phyloP scores from a whole-genome alignment of 2,329 filamentous ascomycete species.

The Cercospora sesami region DNA sequence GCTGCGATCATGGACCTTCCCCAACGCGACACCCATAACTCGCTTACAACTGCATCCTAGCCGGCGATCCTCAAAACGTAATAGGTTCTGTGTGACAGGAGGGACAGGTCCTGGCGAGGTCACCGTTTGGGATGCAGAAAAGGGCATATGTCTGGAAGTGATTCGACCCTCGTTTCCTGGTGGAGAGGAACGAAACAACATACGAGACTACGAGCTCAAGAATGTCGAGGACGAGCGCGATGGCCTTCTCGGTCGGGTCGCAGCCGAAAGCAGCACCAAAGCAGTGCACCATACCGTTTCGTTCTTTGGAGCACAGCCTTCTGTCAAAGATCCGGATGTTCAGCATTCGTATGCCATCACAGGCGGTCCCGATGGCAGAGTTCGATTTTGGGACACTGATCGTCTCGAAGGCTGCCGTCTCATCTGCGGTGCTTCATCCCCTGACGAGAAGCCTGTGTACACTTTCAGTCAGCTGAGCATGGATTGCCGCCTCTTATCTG shows the following conservation, averaged over 20 bases:
- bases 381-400: slow-evolving; percentile 89
- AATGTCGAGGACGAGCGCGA: slow-evolving; percentile 89
- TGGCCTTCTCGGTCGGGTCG: slow-evolving; percentile 82
- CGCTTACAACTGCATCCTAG: slow-evolving; percentile 73
- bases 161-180: slow-evolving; percentile 68
- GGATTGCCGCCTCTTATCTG: slow-evolving; percentile 45
- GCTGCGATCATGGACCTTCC: slow-evolving; percentile 83
- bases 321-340: slow-evolving; percentile 68
- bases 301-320: slow-evolving; percentile 66
- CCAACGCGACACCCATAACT: slow-evolving; percentile 76
- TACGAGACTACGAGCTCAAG: slow-evolving; percentile 75
- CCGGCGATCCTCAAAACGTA: slow-evolving; percentile 59
- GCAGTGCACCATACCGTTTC: slow-evolving; percentile 38
- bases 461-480: slow-evolving; percentile 46
- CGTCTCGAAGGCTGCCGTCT: slow-evolving; percentile 75
- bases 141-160: slow-evolving; percentile 81
- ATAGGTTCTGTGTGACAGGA: slow-evolving; percentile 85
- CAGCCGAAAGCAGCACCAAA: slow-evolving; percentile 16
- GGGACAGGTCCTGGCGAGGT: slow-evolving; percentile 86
- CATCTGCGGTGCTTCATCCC: slow-evolving; percentile 69
- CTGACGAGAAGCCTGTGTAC: slow-evolving; percentile 71
- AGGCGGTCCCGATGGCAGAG: slow-evolving; percentile 82
- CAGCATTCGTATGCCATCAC: slow-evolving; percentile 83
- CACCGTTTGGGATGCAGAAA: slow-evolving; percentile 94
- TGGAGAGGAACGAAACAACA: slow-evolving; percentile 45